Base-by-base conservation (phyloP, 495 filamentous ascomycete species). In the Collariella sp. region DNA sequence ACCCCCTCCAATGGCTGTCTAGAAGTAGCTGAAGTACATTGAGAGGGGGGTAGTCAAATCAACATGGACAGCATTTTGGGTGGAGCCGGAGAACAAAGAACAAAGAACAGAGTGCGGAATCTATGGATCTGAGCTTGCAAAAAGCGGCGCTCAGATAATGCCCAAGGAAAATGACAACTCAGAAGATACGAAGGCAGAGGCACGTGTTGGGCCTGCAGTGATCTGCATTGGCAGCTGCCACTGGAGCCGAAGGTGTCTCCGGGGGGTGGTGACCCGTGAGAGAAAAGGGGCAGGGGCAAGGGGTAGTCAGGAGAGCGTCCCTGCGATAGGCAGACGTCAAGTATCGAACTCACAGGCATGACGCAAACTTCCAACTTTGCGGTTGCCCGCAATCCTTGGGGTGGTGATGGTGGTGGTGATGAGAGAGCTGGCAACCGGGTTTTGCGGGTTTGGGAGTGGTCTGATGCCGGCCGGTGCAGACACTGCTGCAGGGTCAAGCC, bases 131-230 rank as follows among this genome's bases (percentile, higher is more conserved):
- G 13, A 34, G 39, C 5, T 38, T 12, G 13, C 13, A 20, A 9
- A 13, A 7, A 16, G 12, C 7, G 9, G 23, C 7, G 23, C 9
- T 7, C n/a, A 11, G 23, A 16, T 50, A 36, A 34, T 43, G 40
- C 26, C 29, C 26, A 24, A 23, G 19, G 15, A 15, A 42, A 36
- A 10, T 26, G 50, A 46, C 36, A 50, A 13, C 31, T 35, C 40
- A 36, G 31, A 24, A 35, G 24, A 22, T 16, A 18, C 20, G 16
- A 5, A 38, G 22, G 33, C 31, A 26, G 20, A 44, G 22, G 29
- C 50, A 53, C 50, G 41, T 46, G 50, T 36, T 44, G 20, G 40
- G 33, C 40, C 43, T 46, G 50, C 50, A 45, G 26, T 36, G 50
- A 38, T 53, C 31, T 52, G 19, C 38, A 29, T 12, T 9, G 39